Evolutionary conservation across 2,329 filamentous ascomycete species (phyloP).

Genomic region (Periconia macrospinosa): DNA sequence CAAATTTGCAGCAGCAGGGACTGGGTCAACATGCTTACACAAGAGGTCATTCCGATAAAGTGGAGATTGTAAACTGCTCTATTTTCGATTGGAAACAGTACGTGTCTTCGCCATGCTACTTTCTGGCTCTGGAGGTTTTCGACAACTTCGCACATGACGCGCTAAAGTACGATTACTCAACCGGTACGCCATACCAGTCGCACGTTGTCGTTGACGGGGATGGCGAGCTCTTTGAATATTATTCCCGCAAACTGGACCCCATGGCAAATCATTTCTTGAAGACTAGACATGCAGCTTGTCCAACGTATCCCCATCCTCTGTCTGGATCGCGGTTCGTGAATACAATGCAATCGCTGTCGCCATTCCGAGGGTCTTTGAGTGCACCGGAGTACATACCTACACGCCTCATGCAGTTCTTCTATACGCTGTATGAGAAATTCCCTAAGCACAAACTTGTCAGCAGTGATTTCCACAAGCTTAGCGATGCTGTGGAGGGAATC

Average conservation of each 20-base stretch:
- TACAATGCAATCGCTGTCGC: slow-evolving; percentile 64
- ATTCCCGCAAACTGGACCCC: slow-evolving; percentile 77
- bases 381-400: slow-evolving; percentile 92
- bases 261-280: slow-evolving; percentile 80
- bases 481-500: slow-evolving; percentile 78
- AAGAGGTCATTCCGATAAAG: slow-evolving; percentile 77
- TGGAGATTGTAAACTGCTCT: slow-evolving; percentile 92
- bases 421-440: slow-evolving; percentile 84
- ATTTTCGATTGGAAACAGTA: slow-evolving; percentile 92
- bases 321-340: slow-evolving; percentile 59
- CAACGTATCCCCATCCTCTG: slow-evolving; percentile 65
- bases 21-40: slow-evolving; percentile 67
- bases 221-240: slow-evolving; percentile 96
- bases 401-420: slow-evolving; percentile 94
- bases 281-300: slow-evolving; percentile 74
- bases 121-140: slow-evolving; percentile 96
- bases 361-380: slow-evolving; percentile 75
- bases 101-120: slow-evolving; percentile 93
- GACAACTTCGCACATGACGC: slow-evolving; percentile 98
- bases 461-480: slow-evolving; percentile 86
- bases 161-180: slow-evolving; percentile 83
- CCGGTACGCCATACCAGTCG: slow-evolving; percentile 82
- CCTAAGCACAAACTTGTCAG: slow-evolving; percentile 86
- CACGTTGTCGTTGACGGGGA: slow-evolving; percentile 80
- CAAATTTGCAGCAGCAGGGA: slow-evolving; percentile 73